Conservation (phyloP, 306 rosid genomes). For the Alnus glutinosa region DNA sequence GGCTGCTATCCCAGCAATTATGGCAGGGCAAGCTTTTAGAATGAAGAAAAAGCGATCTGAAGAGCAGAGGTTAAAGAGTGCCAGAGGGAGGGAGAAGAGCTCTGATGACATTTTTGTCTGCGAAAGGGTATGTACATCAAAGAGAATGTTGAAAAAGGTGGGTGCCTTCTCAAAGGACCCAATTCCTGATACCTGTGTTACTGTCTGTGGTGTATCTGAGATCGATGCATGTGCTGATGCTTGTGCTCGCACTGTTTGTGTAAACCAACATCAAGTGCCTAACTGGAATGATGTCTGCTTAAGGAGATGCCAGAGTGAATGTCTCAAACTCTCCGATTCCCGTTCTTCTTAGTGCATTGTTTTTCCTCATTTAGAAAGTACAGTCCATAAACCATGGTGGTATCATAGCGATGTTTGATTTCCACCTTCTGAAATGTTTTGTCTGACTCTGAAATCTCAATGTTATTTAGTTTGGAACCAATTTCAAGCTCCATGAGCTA, state of each 20-base stretch:
- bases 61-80: slow-evolving; percentile 67
- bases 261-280: slow-evolving; percentile 92
- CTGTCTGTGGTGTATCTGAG: slow-evolving; percentile 92
- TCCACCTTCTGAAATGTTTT: neutral
- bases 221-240: slow-evolving; percentile 96
- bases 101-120: slow-evolving; percentile 87
- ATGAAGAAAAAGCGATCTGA: slow-evolving; percentile 63
- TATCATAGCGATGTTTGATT: neutral
- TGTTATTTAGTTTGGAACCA: neutral
- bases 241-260: slow-evolving; percentile 89
- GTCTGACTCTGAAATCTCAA: neutral
- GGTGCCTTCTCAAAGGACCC: slow-evolving; percentile 95
- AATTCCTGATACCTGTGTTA: slow-evolving; percentile 90
- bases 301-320: slow-evolving; percentile 92
- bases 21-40: slow-evolving; percentile 80
- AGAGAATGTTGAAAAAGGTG: slow-evolving; percentile 90
- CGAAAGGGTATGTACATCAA: slow-evolving; percentile 90
- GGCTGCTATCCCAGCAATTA: slow-evolving; percentile 78
- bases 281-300: slow-evolving; percentile 92
- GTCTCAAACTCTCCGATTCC: slow-evolving; percentile 73
- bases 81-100: slow-evolving; percentile 87
- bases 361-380: neutral
- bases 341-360: slow-evolving; percentile 46
- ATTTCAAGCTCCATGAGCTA: neutral
- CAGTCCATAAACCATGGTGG: neutral